These are phyloP conservation scores for Stagonosporopsis vannaccii DNA, from an alignment of 2,329 filamentous ascomycete genomes.

Conservation along the genomic window DNA sequence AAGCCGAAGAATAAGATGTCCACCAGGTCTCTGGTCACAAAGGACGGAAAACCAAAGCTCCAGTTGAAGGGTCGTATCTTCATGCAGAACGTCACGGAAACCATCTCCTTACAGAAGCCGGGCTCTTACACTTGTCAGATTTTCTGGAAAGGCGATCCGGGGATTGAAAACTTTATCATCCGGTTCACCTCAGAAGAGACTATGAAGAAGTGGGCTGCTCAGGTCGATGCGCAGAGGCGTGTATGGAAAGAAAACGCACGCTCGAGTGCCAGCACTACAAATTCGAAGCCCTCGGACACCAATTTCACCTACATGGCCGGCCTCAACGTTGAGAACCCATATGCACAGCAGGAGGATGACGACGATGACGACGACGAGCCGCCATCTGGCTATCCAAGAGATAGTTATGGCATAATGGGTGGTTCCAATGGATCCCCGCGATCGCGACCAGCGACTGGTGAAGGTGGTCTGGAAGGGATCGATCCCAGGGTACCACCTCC, in stretches of 20 bases:
- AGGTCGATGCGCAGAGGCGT: conserved; percentile 77
- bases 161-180: conserved; percentile 95
- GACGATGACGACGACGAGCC: conserved; percentile 61
- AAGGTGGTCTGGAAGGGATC: conserved; percentile 62
- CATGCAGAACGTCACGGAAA: conserved; percentile 98
- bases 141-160: conserved; percentile 97
- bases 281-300: conserved; percentile 65
- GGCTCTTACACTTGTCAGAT: conserved; percentile 96
- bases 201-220: conserved; percentile 89
- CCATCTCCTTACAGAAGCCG: conserved; percentile 85
- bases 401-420: conserved; percentile 66
- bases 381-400: conserved; percentile 46
- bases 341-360: conserved; percentile 67
- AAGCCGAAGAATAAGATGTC: conserved; percentile 75
- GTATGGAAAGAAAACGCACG: conserved; percentile 60
- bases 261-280: conserved; percentile 56
- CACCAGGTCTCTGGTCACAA: conserved; percentile 73
- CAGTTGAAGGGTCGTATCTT: conserved; percentile 97
- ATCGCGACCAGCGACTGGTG: conserved; percentile 77
- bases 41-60: conserved; percentile 76
- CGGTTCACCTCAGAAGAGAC: conserved; percentile 89
- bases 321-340: conserved; percentile 79
- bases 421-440: conserved; percentile 78
- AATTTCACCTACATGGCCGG: conserved; percentile 85
- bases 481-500: conserved; percentile 67